Evolutionary conservation across 345 rosid species (phyloP).

Genomic region (Clausena lansium): DNA sequence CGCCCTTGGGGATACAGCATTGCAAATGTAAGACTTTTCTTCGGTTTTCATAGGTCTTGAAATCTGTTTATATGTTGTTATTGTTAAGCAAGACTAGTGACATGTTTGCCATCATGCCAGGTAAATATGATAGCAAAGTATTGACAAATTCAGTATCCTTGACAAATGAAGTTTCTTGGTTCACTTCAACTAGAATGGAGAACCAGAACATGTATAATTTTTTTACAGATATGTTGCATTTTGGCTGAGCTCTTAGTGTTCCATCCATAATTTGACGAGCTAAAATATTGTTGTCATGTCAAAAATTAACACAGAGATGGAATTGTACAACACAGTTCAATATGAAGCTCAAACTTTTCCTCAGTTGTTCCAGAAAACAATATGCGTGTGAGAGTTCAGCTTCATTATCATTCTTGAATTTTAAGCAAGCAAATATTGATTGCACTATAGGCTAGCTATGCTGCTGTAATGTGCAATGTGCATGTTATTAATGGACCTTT

Average conservation of each 20-base stretch:
- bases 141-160: background rate
- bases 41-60: background rate
- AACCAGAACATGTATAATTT: background rate
- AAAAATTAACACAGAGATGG: background rate
- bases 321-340: background rate
- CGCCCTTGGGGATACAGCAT: background rate
- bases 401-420: background rate
- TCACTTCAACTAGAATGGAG: background rate
- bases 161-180: background rate
- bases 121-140: background rate
- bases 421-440: background rate
- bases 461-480: background rate
- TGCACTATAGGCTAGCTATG: background rate
- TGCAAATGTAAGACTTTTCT: background rate
- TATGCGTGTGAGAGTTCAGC: background rate
- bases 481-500: background rate
- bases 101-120: background rate
- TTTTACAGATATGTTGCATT: background rate
- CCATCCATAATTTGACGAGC: background rate
- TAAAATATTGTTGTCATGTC: background rate
- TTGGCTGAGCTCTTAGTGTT: conserved; percentile 2
- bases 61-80: background rate
- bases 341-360: background rate
- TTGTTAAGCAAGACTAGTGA: background rate
- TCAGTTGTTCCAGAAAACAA: background rate